Base-by-base conservation (phyloP, 2,329 filamentous ascomycete genomes). In the Colletotrichum acutatum region DNA sequence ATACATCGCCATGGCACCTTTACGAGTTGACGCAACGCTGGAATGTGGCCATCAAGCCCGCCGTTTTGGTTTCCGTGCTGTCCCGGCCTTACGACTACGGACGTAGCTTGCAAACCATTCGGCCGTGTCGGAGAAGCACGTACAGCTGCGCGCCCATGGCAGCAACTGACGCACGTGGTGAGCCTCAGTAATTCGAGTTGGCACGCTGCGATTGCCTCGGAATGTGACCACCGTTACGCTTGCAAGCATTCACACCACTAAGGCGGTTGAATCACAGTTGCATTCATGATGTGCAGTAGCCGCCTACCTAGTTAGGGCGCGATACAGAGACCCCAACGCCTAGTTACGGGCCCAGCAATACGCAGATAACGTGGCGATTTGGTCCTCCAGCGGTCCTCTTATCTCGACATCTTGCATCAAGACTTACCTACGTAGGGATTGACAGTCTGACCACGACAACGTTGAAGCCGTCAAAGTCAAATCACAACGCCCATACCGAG, bases 301-400 rank as follows among this genome's bases (percentile, higher is more conserved):
- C 32, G 11, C 12, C 32, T 34, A 34, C 12, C 32, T 34, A 34
- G 32, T 11, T 34, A 34, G 32, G 32, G 32, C 32, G 32, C 32
- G 32, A 34, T 34, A 34, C 32, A 34, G 24, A 42, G n/a, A 67
- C 32, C 30, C 19, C 30, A 9, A 46, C 68, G 34, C 37, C 58
- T 63, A 62, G 52, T 32, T 8, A 22, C 32, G 6, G n/a, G 62
- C 42, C 56, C 54, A 54, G 32, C 32, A 57, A 57, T 34, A 61
- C 37, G 16, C n/a, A 63, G 56, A 46, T 22, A 67, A 61, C 24
- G 56, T 61, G 62, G 62, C 56, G 32, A 66, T 28, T 58, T 14
- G n/a, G 54, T 60, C 9, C 28, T 37, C 58, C 32, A 28, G 22
- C 5, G 12, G 19, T 53, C 9, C 19, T 58, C 58, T 34, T 52